Evolutionary conservation across 2,329 filamentous ascomycete species (phyloP), one percentile per base, ranked within the genome.

Genomic region (Talaromyces sp.): DNA sequence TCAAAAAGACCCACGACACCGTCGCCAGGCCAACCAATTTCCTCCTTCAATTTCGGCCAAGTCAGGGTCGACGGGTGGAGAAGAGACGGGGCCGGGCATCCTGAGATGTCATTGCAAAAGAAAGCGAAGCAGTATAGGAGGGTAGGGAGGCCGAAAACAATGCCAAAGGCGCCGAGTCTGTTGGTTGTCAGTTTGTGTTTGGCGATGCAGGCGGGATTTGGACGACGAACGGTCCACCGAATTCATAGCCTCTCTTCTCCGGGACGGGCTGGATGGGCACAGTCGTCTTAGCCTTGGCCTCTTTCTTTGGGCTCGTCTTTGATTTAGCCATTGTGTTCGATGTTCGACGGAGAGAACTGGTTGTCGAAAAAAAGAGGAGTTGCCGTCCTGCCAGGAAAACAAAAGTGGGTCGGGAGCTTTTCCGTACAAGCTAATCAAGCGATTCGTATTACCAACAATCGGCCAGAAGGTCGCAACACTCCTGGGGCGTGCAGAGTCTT

Each of bases 81-180:
- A 8, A 94, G 82, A 4, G 90, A 92, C 3, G 93, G 92, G 2
- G 91, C 88, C 54, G 94, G 95, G 73, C 95, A 98, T 62, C 95
- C 94, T 8, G 91, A 89, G 65, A 96, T 81, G 75, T 98, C 93
- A 79, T 97, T 98, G 83, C 94, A 97, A 69, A 89, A 81, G 72
- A 97, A 96, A 54, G 88, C 84, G 72, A 94, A 89, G 68, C 87
- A 73, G 78, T 95, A 96, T 68, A 92, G 85, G 66, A 93, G 83
- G 50, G 92, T 64, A 0, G 94, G 94, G 0, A 97, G 86, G 61
- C 88, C 88, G 69, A 96, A 89, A 7, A 90, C 90, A 70, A 98
- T 91, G 64, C 79, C 84, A 64, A 89, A 85, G 40, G 90, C 91
- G 61, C 92, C 93, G 50, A 88, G 81, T 60, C 92, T 96, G 66